Conservation (phyloP, 179 eudicot species). For the Spergularia azorica region DNA sequence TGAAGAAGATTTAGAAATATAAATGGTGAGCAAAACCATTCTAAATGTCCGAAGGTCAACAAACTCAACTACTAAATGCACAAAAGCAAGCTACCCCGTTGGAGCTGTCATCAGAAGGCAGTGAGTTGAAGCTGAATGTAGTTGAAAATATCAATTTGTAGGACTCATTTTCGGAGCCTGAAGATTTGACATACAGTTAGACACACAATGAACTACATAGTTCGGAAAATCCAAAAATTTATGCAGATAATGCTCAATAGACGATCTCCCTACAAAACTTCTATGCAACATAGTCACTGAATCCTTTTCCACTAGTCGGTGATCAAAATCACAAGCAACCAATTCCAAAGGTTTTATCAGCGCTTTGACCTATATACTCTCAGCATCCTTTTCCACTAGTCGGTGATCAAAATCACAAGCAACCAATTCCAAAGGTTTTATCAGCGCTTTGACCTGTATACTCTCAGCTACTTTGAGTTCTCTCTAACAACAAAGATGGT, state of each 20-base stretch:
- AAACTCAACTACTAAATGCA: not conserved
- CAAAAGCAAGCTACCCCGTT: not conserved
- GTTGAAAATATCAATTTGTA: not conserved
- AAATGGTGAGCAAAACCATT: not conserved
- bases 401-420: no score
- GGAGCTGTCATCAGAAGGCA: not conserved
- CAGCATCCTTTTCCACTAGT: no score
- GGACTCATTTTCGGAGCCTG: not conserved
- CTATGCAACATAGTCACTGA: no score
- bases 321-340: no score
- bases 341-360: no score
- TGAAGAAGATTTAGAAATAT: not conserved
- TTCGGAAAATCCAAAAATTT: not conserved
- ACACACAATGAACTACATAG: not conserved
- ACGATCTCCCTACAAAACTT: no score
- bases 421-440: no score
- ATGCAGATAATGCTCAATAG: not conserved
- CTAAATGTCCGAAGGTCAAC: not conserved
- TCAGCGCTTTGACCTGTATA: no score
- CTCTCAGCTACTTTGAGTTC: no score
- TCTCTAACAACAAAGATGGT: no score
- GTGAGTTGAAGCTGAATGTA: not conserved
- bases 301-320: no score
- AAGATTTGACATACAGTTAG: not conserved
- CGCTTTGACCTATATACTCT: no score